Conservation (phyloP, 257 asterid species). For the Jaltomata sinuosa region DNA sequence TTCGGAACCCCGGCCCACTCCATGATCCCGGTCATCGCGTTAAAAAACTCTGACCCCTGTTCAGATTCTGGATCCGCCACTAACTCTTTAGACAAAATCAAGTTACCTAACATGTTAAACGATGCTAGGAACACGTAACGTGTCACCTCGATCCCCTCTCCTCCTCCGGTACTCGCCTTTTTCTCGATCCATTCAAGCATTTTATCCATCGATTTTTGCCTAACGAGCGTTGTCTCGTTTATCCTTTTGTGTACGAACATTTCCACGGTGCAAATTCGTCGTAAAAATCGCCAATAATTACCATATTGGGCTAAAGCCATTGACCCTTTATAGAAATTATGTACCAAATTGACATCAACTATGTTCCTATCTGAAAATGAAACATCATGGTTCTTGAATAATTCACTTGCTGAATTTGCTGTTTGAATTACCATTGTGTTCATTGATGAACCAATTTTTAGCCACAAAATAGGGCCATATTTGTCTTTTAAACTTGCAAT, state of each 20-base stretch:
- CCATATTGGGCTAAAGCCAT: conserved; percentile 52
- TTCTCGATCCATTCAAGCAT: conserved; percentile 25
- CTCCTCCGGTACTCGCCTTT: background rate
- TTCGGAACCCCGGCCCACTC: conserved; percentile 54
- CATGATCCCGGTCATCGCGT: conserved; percentile 39
- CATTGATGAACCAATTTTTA: conserved; percentile 30
- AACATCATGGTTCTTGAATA: conserved; percentile 37
- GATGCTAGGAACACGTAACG: conserved; percentile 47
- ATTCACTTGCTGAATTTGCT: background rate
- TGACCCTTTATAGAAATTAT: conserved; percentile 29
- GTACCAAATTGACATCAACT: conserved; percentile 32
- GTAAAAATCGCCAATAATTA: conserved; percentile 42
- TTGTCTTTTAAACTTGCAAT: conserved; percentile 14
- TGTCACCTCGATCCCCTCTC: conserved; percentile 24
- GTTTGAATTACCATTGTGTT: conserved; percentile 34
- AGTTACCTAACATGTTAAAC: conserved; percentile 48
- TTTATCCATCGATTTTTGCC: background rate
- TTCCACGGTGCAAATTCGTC: conserved; percentile 45
- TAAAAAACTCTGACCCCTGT: conserved; percentile 38
- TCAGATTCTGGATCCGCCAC: conserved; percentile 26
- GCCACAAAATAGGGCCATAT: conserved; percentile 43
- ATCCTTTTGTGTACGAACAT: conserved; percentile 20
- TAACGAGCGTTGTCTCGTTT: background rate
- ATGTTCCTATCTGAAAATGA: conserved; percentile 28
- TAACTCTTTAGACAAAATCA: conserved; percentile 43